phyloP scores from a whole-genome alignment of 1,284 basidiomycete genomes.

The Rugosomyces carneus region DNA sequence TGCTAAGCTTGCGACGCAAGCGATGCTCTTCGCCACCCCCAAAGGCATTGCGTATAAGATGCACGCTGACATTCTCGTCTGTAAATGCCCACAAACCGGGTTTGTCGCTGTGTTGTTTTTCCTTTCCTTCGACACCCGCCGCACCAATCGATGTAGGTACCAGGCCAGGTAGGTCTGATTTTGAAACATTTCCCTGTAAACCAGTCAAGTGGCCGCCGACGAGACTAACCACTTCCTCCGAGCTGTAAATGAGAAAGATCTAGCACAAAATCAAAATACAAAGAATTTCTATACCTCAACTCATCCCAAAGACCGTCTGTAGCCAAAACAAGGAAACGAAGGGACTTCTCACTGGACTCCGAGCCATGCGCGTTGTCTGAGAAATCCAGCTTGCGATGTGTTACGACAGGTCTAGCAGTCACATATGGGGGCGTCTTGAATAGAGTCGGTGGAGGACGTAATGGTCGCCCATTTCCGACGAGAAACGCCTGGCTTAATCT shows the following conservation, averaged over 20 bases:
- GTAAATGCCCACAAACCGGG: constrained; percentile 73
- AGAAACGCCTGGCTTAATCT: constrained; percentile 68
- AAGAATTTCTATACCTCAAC: constrained; percentile 40
- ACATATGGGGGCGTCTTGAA: constrained; percentile 95
- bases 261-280: background rate
- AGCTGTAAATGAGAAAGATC: constrained; percentile 34
- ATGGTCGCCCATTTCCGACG: constrained; percentile 51
- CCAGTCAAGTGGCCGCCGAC: constrained; percentile 81
- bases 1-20: constrained; percentile 74
- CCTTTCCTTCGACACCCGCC: constrained; percentile 60
- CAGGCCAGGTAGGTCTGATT: constrained; percentile 45
- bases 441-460: constrained; percentile 53
- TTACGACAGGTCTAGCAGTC: constrained; percentile 85
- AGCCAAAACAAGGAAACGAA: constrained; percentile 80
- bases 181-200: constrained; percentile 58
- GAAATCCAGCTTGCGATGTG: constrained; percentile 63
- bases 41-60: constrained; percentile 91
- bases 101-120: constrained; percentile 33
- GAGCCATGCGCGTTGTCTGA: constrained; percentile 15
- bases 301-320: constrained; percentile 97
- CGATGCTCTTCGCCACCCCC: constrained; percentile 74
- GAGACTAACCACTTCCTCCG: constrained; percentile 91
- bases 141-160: constrained; percentile 51
- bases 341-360: constrained; percentile 25
- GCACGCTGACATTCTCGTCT: constrained; percentile 85